Evolutionary conservation across 2,329 filamentous ascomycete genomes (phyloP).

Genomic region (Fusarium siculi): DNA sequence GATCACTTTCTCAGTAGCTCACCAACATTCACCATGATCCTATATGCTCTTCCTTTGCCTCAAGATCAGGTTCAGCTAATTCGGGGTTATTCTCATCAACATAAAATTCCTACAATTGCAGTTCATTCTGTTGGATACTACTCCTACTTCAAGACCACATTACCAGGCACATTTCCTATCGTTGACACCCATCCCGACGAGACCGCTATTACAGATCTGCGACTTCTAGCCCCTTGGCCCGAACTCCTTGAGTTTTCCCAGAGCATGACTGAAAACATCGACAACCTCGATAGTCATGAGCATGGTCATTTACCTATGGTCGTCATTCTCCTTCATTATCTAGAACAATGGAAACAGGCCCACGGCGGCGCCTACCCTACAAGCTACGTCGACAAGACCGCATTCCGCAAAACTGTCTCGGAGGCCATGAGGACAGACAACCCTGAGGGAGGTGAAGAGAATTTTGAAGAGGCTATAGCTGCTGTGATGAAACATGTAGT

Average conservation of each 20-base stretch:
- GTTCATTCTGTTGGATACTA: constrained; percentile 94
- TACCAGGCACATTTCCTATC: constrained; percentile 86
- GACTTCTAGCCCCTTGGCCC: constrained; percentile 86
- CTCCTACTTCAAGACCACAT: constrained; percentile 82
- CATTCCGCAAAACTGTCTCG: constrained; percentile 79
- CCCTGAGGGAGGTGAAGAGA: constrained; percentile 91
- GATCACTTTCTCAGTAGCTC: constrained; percentile 54
- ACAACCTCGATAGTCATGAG: constrained; percentile 77
- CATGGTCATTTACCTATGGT: constrained; percentile 94
- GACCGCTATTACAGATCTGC: constrained; percentile 84
- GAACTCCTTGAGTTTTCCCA: constrained; percentile 76
- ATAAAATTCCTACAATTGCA: constrained; percentile 79
- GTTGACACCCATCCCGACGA: constrained; percentile 96
- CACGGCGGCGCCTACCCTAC: constrained; percentile 76
- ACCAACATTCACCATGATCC: constrained; percentile 62
- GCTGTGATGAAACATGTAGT: constrained; percentile 91
- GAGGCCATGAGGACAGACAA: constrained; percentile 75
- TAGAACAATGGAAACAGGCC: constrained; percentile 79
- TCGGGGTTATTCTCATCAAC: constrained; percentile 59
- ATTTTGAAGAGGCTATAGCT: constrained; percentile 90
- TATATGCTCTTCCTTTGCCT: constrained; percentile 64
- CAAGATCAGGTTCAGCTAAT: constrained; percentile 57
- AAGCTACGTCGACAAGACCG: constrained; percentile 85
- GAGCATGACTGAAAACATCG: constrained; percentile 75
- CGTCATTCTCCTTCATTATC: constrained; percentile 81